phyloP scores from a whole-genome alignment of 2,329 filamentous ascomycete genomes.

The Fusarium sp. region DNA sequence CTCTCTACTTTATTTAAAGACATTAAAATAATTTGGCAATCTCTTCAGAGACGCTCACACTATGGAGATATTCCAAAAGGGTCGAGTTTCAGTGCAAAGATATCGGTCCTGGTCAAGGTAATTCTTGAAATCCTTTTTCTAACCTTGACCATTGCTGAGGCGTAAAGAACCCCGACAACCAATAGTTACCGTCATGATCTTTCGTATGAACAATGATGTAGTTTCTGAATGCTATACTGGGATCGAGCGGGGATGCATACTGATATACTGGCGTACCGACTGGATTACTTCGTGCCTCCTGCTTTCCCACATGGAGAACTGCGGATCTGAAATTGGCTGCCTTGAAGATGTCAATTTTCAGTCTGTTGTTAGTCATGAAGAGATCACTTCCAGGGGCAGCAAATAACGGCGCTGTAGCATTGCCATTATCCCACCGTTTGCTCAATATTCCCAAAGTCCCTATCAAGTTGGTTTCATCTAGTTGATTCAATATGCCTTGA shows the following conservation, averaged over 20 bases:
- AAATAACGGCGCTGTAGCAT: neutral
- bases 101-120: too few relatives aligned
- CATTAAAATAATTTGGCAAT: too few relatives aligned
- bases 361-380: neutral
- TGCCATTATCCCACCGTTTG: neutral
- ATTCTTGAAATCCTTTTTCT: neutral
- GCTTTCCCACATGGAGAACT: too few relatives aligned
- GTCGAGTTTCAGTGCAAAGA: too few relatives aligned
- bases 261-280: neutral
- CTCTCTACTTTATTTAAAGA: too few relatives aligned
- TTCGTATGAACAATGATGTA: neutral
- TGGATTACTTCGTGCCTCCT: neutral
- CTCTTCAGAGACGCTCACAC: too few relatives aligned
- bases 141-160: neutral
- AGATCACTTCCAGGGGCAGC: neutral
- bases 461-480: neutral
- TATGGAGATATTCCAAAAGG: too few relatives aligned
- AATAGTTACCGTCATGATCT: accelerated
- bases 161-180: neutral
- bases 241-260: neutral
- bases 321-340: neutral
- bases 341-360: neutral
- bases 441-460: neutral
- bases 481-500: neutral
- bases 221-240: accelerated